Percentiles rank a stretch among this genome's conserved stretches.
Conservation (phyloP, 441 rosid genomes). For the Mallotus japonicus region DNA sequence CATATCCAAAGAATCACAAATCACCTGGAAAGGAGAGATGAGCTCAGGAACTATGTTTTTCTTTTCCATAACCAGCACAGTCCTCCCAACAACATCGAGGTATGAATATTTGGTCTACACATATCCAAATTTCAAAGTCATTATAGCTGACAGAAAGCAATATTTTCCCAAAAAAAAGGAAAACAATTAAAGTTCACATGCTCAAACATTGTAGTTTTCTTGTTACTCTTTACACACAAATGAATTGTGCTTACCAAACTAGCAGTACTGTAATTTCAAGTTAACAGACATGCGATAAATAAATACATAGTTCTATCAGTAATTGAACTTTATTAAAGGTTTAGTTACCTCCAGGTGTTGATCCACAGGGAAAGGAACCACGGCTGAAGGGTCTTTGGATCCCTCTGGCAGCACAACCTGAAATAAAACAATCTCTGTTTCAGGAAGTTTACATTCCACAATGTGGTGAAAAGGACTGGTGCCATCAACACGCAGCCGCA, state of each 20-base stretch:
- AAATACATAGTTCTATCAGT: background rate
- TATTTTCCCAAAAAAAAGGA: background rate
- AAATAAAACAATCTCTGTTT: constrained; percentile 25
- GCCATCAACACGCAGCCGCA: constrained; percentile 12
- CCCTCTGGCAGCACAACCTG: constrained; percentile 98
- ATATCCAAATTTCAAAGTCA: constrained; percentile 19
- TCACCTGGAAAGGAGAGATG: constrained; percentile 85
- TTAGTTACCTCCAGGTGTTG: constrained; percentile 69
- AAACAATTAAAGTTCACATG: background rate
- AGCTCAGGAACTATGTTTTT: constrained; percentile 80
- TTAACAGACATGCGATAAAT: background rate
- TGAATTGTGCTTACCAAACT: constrained; percentile 4
- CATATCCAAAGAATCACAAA: constrained; percentile 7
- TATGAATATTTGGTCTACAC: constrained; percentile 90
- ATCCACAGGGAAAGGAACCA: constrained; percentile 73
- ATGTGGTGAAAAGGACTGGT: constrained; percentile 8
- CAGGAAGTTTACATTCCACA: constrained; percentile 12
- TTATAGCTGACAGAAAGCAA: constrained; percentile 11
- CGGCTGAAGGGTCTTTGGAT: constrained; percentile 81
- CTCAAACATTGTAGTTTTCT: background rate
- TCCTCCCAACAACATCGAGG: constrained; percentile 95
- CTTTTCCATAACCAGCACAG: constrained; percentile 93
- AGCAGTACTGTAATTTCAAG: background rate
- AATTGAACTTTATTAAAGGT: background rate
- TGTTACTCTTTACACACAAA: background rate